Conservation (phyloP, 148 eudicot species). For the Fagopyrum tataricum region DNA sequence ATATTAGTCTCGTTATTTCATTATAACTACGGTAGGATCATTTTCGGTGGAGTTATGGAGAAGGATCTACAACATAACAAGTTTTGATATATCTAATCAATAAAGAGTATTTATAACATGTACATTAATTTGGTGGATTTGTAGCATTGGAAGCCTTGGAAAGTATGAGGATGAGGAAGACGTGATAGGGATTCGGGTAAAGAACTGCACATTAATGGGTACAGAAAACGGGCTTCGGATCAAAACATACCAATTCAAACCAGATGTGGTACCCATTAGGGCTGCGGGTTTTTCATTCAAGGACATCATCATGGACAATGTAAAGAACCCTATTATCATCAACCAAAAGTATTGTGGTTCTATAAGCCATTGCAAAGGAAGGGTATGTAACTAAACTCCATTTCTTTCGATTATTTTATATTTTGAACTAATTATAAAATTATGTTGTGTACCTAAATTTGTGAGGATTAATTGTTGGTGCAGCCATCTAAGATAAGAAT, state of each 20-base stretch:
- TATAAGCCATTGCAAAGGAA: background rate
- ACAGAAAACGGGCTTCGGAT: slow-evolving; percentile 37
- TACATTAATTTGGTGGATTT: background rate
- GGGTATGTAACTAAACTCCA: background rate
- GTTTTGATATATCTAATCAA: too few relatives aligned
- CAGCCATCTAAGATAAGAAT: slow-evolving; percentile 14
- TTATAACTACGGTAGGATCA: too few relatives aligned
- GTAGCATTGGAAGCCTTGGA: slow-evolving; percentile 77
- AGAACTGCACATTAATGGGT: slow-evolving; percentile 35
- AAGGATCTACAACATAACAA: too few relatives aligned
- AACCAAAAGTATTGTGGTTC: slow-evolving; percentile 40
- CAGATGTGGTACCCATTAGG: slow-evolving; percentile 22
- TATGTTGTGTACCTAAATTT: background rate
- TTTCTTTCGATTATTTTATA: background rate
- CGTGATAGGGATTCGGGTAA: slow-evolving; percentile 53
- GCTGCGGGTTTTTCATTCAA: slow-evolving; percentile 29
- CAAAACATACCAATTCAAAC: slow-evolving; percentile 30
- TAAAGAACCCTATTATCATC: slow-evolving; percentile 34
- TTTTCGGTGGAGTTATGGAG: too few relatives aligned
- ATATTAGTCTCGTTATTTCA: too few relatives aligned
- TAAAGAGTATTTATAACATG: too few relatives aligned
- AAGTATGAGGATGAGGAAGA: slow-evolving; percentile 46
- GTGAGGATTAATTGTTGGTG: too few relatives aligned
- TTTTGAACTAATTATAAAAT: too few relatives aligned
- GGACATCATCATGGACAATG: slow-evolving; percentile 27